Conservation (phyloP, 2,329 filamentous ascomycete genomes). For the Aspergillus pseudoglaucus region DNA sequence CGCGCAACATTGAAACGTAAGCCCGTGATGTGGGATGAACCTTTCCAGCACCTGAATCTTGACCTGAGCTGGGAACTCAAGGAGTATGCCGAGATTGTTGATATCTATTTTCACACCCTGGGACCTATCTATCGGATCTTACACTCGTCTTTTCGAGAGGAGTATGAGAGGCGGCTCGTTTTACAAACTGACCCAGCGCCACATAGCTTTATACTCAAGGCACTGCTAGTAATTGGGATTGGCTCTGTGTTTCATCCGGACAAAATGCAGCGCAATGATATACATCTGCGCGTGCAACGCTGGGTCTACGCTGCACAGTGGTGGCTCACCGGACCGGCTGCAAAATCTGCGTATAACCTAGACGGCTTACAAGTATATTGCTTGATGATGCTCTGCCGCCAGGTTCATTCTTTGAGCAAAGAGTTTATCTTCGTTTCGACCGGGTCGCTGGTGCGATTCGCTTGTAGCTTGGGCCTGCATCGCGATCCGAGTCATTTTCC, state of each 20-base stretch:
- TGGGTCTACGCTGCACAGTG: neutral
- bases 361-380: neutral
- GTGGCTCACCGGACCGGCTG: neutral
- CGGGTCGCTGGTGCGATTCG: neutral
- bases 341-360: neutral
- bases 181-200: neutral
- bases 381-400: neutral
- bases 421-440: neutral
- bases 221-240: neutral
- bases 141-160: neutral
- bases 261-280: neutral
- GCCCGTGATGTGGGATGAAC: neutral
- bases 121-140: neutral
- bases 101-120: neutral
- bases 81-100: neutral
- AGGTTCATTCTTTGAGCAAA: neutral
- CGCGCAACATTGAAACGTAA: neutral
- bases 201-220: neutral
- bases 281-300: neutral
- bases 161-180: neutral
- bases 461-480: neutral
- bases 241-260: neutral
- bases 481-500: conserved; percentile 4
- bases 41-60: neutral
- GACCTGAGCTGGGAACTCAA: neutral